Evolutionary conservation across 169 alveolate species (phyloP).

Genomic region (Haemoproteus tartakovskyi): DNA sequence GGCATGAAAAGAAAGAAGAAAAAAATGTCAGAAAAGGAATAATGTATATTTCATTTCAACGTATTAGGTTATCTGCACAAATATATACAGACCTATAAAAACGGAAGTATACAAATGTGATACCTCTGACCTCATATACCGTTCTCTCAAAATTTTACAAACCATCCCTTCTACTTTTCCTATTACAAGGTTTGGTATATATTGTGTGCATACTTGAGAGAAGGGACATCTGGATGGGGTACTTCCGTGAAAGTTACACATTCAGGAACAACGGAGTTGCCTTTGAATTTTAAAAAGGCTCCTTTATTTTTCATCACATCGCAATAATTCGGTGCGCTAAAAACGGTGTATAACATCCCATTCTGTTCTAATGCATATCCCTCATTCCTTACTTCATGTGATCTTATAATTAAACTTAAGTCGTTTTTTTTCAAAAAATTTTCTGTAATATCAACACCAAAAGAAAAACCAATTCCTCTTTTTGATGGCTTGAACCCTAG

Average conservation of each 20-base stretch:
- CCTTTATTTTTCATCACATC: conserved; percentile 99
- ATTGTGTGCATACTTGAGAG: conserved; percentile 85
- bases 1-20: too few species aligned
- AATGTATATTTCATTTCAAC: too few species aligned
- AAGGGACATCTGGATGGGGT: conserved; percentile 89
- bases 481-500: conserved; percentile 96
- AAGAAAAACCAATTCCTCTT: conserved; percentile 95
- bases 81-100: too few species aligned
- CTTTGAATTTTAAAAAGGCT: conserved; percentile 80
- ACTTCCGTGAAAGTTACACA: conserved; percentile 85
- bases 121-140: too few species aligned
- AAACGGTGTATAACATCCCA: conserved; percentile 96
- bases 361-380: conserved; percentile 97
- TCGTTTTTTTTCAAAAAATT: conserved; percentile 89
- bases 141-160: too few species aligned
- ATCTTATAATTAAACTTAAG: conserved; percentile 89
- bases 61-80: too few species aligned
- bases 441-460: conserved; percentile 97
- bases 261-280: conserved; percentile 75
- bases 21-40: too few species aligned
- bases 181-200: conserved; percentile 44
- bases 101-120: too few species aligned
- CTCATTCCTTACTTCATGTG: conserved; percentile 97
- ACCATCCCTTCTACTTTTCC: too few species aligned
- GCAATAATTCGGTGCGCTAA: conserved; percentile 99